Evolutionary conservation across 1,284 basidiomycete species (phyloP), one percentile per base, ranked within the genome.

Genomic region (Fomitopsis palustris): DNA sequence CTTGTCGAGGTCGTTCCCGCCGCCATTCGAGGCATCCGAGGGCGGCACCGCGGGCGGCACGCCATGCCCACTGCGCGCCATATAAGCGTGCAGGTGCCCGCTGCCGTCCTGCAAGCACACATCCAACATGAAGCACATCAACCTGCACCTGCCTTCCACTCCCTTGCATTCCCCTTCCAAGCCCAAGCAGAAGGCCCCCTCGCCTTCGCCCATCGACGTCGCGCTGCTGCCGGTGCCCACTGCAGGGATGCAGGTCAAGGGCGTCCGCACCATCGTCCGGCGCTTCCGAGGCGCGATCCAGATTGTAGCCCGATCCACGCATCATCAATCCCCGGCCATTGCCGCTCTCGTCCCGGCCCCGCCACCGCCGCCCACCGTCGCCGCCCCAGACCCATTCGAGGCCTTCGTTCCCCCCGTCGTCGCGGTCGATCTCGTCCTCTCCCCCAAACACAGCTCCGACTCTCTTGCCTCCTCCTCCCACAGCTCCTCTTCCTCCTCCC

Each of bases 191-290:
- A 47, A 27, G 45, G 4, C 27, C 25, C 14, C 2, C 14, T 23
- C 52, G n/a, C 17, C 39, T 25, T 4, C 42, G 8, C 25, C 53
- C 53, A 31, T 25, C 52, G 45, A 55, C 53, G 19, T 21, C 19
- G 57, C 19, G 31, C 33, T 33, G 49, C 31, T 25, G 31, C 29
- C 49, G 9, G 57, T 37, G 12, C 45, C 25, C 27, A 17, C 45
- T 47, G 45, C 52, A 38, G 33, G 55, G 38, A 49, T 43, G 59
- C 55, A 49, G 19, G 33, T 49, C 54, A 56, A 55, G 45, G 59
- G 56, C 42, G 52, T 61, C 27, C 56, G 55, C 47, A 43, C 45
- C 10, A 9, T 61, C 25, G 60, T 58, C n/a, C 51, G 38, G 47
- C 54, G 54, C 25, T 37, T 58, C 37, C 52, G 39, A 12, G 53